These are phyloP conservation scores for Candida anutae DNA, from an alignment of 1,139 yeast species.

Conservation along the genomic window DNA sequence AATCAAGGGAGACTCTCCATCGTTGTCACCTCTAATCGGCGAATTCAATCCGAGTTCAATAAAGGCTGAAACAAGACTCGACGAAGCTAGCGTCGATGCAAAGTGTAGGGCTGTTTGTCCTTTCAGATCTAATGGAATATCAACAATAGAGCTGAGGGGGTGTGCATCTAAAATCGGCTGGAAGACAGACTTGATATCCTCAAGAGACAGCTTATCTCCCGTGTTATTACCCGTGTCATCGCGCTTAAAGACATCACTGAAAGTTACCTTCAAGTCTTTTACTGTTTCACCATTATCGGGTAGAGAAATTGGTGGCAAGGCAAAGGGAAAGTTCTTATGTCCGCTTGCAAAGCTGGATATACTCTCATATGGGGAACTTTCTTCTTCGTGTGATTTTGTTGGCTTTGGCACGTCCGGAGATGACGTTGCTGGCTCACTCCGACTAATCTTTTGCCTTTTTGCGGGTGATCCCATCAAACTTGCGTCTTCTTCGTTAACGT, in stretches of 20 bases:
- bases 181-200: constrained; percentile 11
- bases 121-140: constrained; percentile 32
- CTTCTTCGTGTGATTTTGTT: constrained; percentile 1
- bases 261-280: constrained; percentile 12
- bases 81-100: constrained; percentile 37
- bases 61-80: constrained; percentile 28
- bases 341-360: constrained; percentile 2
- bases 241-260: constrained; percentile 15
- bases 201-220: constrained; percentile 5
- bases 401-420: background rate
- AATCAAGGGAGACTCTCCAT: constrained; percentile 37
- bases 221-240: constrained; percentile 7
- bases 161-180: constrained; percentile 9
- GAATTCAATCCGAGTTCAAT: constrained; percentile 29
- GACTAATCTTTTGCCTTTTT: constrained; percentile 8
- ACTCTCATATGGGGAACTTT: background rate
- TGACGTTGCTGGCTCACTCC: constrained; percentile 2
- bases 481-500: constrained; percentile 7
- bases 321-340: constrained; percentile 15
- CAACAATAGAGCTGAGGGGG: constrained; percentile 13
- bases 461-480: constrained; percentile 12
- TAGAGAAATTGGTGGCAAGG: constrained; percentile 12
- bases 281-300: constrained; percentile 12
- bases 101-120: constrained; percentile 43
- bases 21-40: constrained; percentile 34